phyloP scores from a whole-genome alignment of 768 basidiomycete genomes.

The Mycena albidolilacea region DNA sequence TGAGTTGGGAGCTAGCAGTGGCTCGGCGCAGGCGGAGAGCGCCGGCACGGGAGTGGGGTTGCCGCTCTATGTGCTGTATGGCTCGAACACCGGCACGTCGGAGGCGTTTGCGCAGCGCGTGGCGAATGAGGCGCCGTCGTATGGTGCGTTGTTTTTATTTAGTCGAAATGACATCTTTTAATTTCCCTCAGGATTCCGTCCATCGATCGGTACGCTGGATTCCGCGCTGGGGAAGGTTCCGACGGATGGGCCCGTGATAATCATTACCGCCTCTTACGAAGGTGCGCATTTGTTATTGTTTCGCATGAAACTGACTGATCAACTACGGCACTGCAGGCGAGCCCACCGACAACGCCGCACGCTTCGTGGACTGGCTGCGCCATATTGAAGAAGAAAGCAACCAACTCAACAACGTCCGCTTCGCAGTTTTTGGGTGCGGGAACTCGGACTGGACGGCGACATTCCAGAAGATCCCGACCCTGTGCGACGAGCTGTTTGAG shows the following conservation, averaged over 20 bases:
- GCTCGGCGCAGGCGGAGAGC: neutral
- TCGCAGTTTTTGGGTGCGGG: conserved; percentile 66
- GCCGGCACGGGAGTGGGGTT: conserved; percentile 40
- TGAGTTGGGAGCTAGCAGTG: neutral
- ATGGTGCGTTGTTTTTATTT: conserved; percentile 47
- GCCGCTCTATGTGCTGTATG: conserved; percentile 58
- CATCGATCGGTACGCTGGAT: conserved; percentile 58
- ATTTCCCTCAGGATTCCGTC: conserved; percentile 52
- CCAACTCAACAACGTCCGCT: conserved; percentile 52
- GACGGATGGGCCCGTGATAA: conserved; percentile 60
- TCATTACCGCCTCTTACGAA: conserved; percentile 65
- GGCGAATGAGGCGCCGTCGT: conserved; percentile 41
- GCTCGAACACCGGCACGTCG: conserved; percentile 65
- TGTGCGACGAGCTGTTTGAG: conserved; percentile 54
- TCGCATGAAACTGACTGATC: neutral
- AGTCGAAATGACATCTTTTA: neutral
- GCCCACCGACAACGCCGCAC: conserved; percentile 64
- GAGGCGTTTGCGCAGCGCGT: conserved; percentile 64
- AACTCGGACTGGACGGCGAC: conserved; percentile 65
- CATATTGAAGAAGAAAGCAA: conserved; percentile 41
- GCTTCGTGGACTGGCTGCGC: conserved; percentile 60
- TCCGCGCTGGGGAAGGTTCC: conserved; percentile 54
- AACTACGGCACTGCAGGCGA: conserved; percentile 45
- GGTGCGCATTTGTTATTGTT: conserved; percentile 29
- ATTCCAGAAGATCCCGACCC: conserved; percentile 62